phyloP scores from a whole-genome alignment of 2,329 filamentous ascomycete species.

The Pseudogymnoascus sp. region DNA sequence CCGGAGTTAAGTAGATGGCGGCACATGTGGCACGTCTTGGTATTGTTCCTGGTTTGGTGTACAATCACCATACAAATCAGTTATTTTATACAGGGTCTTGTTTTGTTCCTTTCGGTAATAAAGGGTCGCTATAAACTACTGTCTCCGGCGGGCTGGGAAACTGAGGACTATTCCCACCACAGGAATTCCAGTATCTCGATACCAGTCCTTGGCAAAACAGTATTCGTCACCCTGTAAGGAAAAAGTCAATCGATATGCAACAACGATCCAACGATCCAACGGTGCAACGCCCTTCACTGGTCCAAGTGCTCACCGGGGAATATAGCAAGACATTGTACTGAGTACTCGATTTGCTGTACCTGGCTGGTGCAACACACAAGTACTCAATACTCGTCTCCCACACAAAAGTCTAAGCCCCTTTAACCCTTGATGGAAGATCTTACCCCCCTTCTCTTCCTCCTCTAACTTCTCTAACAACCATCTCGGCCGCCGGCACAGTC shows the following conservation, averaged over 20 bases:
- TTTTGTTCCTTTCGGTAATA: neutral
- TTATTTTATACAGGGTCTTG: neutral
- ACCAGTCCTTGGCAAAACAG: neutral
- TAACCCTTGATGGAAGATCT: neutral
- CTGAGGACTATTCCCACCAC: neutral
- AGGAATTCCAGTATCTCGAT: neutral
- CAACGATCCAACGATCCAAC: neutral
- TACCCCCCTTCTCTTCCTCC: neutral
- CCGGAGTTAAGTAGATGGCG: neutral
- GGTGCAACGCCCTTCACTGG: neutral
- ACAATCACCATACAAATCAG: neutral
- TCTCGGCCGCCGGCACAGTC: neutral
- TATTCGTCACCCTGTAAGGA: neutral
- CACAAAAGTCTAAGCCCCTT: conserved; percentile 1
- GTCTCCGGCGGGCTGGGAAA: neutral
- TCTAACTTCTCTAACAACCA: neutral
- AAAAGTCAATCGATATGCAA: neutral
- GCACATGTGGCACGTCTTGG: neutral
- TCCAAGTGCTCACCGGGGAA: neutral
- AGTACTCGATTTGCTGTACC: neutral
- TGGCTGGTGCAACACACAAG: neutral
- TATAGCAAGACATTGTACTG: neutral
- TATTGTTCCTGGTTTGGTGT: neutral
- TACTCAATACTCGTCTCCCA: neutral
- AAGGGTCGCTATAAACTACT: neutral